Percentiles rank a stretch among this genome's conserved stretches.
phyloP scores from a whole-genome alignment of 2,329 filamentous ascomycete genomes.

The Monilinia fructigena region DNA sequence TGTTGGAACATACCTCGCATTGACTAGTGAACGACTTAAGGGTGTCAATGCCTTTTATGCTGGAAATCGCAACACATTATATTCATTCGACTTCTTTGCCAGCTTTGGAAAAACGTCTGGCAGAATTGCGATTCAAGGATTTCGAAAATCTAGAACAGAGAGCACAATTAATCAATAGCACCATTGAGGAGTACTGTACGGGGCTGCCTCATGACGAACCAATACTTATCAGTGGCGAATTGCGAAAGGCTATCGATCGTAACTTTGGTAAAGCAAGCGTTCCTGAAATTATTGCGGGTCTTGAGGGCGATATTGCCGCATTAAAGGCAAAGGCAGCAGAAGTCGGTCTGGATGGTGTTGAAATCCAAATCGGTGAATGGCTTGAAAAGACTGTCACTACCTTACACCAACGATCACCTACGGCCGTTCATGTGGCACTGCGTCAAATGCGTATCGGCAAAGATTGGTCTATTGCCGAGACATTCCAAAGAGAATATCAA shows the following conservation, averaged over 20 bases:
- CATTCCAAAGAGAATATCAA: slow-evolving; percentile 81
- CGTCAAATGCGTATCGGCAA: slow-evolving; percentile 75
- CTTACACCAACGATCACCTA: slow-evolving; percentile 77
- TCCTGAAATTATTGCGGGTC: slow-evolving; percentile 64
- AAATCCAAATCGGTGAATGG: slow-evolving; percentile 60
- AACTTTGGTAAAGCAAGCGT: slow-evolving; percentile 71
- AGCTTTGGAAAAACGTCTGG: slow-evolving; percentile 77
- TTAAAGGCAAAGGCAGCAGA: slow-evolving; percentile 36
- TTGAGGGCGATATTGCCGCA: slow-evolving; percentile 32
- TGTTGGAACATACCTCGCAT: slow-evolving; percentile 85
- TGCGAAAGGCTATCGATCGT: slow-evolving; percentile 80
- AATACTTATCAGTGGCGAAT: slow-evolving; percentile 63
- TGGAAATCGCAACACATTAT: slow-evolving; percentile 90
- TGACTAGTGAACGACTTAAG: slow-evolving; percentile 80
- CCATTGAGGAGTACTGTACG: slow-evolving; percentile 88
- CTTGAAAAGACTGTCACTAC: slow-evolving; percentile 74
- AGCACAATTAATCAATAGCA: slow-evolving; percentile 72
- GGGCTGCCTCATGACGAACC: slow-evolving; percentile 76
- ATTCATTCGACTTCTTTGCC: slow-evolving; percentile 85
- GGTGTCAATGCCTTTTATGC: slow-evolving; percentile 87
- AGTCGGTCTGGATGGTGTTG: slow-evolving; percentile 44
- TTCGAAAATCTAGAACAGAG: slow-evolving; percentile 62
- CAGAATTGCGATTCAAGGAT: slow-evolving; percentile 86
- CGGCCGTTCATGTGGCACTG: slow-evolving; percentile 79
- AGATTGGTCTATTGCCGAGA: slow-evolving; percentile 76